phyloP scores from a whole-genome alignment of 2,329 filamentous ascomycete genomes.

The Microthyrium microscopicum region DNA sequence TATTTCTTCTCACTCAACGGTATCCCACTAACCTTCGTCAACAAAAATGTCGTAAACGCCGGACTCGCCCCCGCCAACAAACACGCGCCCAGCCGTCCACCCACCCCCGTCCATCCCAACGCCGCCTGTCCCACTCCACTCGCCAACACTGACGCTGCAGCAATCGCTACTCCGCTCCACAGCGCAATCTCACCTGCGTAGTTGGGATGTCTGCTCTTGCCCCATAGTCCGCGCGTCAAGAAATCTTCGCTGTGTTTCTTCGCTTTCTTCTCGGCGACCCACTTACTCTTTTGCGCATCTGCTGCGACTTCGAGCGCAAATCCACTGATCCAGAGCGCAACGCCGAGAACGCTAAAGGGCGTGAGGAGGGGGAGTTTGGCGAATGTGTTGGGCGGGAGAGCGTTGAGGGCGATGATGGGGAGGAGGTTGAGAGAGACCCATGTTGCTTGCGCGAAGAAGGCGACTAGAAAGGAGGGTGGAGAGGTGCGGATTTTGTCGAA shows the following conservation, averaged over 20 bases:
- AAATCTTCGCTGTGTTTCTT: constrained; percentile 55
- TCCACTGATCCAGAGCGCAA: constrained; percentile 41
- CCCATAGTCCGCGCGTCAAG: constrained; percentile 46
- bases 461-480: constrained; percentile 35
- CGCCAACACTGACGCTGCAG: constrained; percentile 39
- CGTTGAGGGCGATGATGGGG: constrained; percentile 47
- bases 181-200: constrained; percentile 57
- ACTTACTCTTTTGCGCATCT: constrained; percentile 46
- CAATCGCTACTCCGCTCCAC: constrained; percentile 50
- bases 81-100: constrained; percentile 27
- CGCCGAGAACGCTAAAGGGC: constrained; percentile 34
- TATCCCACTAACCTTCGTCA: constrained; percentile 45
- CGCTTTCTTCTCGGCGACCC: constrained; percentile 42
- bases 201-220: constrained; percentile 45
- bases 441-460: constrained; percentile 44
- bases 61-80: constrained; percentile 42
- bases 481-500: constrained; percentile 38
- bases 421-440: constrained; percentile 45
- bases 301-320: constrained; percentile 44
- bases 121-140: constrained; percentile 37
- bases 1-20: constrained; percentile 54
- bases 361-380: constrained; percentile 26
- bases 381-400: constrained; percentile 33
- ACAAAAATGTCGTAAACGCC: constrained; percentile 45
- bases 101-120: constrained; percentile 35